These are phyloP conservation scores for Yamadazyma diddensiae DNA, from an alignment of 1,139 yeast genomes.

Conservation along the genomic window DNA sequence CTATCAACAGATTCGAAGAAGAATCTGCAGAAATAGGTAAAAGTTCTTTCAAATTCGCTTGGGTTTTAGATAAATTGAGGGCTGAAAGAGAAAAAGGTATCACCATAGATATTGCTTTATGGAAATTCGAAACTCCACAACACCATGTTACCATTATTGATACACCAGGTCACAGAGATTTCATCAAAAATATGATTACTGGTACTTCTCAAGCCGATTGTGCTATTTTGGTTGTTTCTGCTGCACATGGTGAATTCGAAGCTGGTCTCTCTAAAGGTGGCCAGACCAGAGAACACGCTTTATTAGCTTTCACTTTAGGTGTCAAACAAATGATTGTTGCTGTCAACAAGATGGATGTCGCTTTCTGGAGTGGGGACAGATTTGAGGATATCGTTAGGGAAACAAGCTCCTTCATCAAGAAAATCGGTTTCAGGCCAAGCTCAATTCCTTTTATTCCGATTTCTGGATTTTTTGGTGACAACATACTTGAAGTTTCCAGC, in stretches of 20 bases:
- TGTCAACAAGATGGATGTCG: slow-evolving; percentile 93
- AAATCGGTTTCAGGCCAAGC: slow-evolving; percentile 93
- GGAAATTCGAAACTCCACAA: slow-evolving; percentile 96
- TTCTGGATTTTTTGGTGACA: slow-evolving; percentile 94
- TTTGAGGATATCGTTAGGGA: slow-evolving; percentile 78
- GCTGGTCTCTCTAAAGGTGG: slow-evolving; percentile 94
- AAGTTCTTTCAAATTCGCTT: slow-evolving; percentile 98
- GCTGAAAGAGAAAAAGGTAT: slow-evolving; percentile 98
- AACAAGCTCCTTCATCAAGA: slow-evolving; percentile 85
- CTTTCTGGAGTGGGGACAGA: slow-evolving; percentile 80
- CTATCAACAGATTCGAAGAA: slow-evolving; percentile 98
- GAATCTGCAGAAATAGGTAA: slow-evolving; percentile 98
- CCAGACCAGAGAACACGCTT: slow-evolving; percentile 93
- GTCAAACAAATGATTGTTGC: slow-evolving; percentile 74
- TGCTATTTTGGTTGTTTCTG: slow-evolving; percentile 86
- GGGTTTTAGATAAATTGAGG: slow-evolving; percentile 95
- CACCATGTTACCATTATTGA: slow-evolving; percentile 90
- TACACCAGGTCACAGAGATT: slow-evolving; percentile 97
- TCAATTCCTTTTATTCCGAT: slow-evolving; percentile 88
- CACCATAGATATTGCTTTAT: slow-evolving; percentile 90
- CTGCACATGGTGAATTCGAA: slow-evolving; percentile 93
- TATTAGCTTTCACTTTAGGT: slow-evolving; percentile 88
- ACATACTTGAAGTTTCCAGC: slow-evolving; percentile 80
- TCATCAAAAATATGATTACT: slow-evolving; percentile 86
- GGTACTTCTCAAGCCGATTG: slow-evolving; percentile 51